Conservation (phyloP, 2,329 filamentous ascomycete genomes). For the Curvularia spicifera region DNA sequence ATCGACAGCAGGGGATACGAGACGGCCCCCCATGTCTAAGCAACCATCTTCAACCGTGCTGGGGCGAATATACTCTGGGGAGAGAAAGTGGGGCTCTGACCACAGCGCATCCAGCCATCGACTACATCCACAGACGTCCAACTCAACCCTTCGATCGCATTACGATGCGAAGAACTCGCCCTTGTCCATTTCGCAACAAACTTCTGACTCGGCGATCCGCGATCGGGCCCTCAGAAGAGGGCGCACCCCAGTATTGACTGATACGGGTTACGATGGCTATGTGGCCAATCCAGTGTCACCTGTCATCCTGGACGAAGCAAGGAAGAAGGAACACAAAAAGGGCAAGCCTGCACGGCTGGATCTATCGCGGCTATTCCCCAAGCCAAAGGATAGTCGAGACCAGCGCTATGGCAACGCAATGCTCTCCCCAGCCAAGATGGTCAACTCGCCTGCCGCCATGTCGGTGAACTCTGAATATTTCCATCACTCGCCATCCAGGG, state of each 20-base stretch:
- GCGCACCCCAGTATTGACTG: constrained; percentile 34
- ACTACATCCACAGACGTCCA: constrained; percentile 44
- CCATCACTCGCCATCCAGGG: constrained; percentile 41
- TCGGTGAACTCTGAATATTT: constrained; percentile 49
- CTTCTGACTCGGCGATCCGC: constrained; percentile 53
- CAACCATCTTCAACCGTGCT: constrained; percentile 46
- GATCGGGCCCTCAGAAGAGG: constrained; percentile 53
- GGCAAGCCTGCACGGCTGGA: constrained; percentile 50
- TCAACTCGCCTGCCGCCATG: constrained; percentile 51
- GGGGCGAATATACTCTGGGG: constrained; percentile 30
- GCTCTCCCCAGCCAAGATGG: constrained; percentile 50
- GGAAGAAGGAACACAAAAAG: constrained; percentile 36
- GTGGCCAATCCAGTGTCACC: constrained; percentile 31
- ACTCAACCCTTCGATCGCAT: constrained; percentile 51
- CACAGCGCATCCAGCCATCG: constrained; percentile 39
- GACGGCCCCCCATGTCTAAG: constrained; percentile 35
- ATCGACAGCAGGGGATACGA: constrained; percentile 28
- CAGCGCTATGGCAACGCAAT: constrained; percentile 28
- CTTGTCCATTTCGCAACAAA: constrained; percentile 53
- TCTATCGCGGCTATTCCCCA: constrained; percentile 53
- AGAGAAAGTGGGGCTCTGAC: constrained; percentile 36
- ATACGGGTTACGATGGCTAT: constrained; percentile 19
- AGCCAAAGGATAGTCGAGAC: constrained; percentile 36
- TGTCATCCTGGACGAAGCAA: constrained; percentile 25
- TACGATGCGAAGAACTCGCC: constrained; percentile 53